Evolutionary conservation across 2,329 filamentous ascomycete species (phyloP).

Genomic region (Fusarium scirpi): DNA sequence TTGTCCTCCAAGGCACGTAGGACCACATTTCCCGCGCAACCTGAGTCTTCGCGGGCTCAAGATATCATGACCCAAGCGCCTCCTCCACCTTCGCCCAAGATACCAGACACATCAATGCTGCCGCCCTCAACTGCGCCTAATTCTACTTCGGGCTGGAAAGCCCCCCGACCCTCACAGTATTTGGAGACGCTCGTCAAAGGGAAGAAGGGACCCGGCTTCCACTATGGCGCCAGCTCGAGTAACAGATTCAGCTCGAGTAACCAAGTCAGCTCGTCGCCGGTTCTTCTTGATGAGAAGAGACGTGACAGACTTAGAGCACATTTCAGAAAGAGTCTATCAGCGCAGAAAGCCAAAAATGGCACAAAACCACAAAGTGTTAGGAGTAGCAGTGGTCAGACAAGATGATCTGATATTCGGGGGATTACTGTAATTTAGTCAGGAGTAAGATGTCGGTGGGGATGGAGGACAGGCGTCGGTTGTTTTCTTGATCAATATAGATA

Average conservation of each 20-base stretch:
- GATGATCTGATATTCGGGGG: not conserved
- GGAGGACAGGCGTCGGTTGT: slow-evolving; percentile 8
- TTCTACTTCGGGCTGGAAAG: slow-evolving; percentile 22
- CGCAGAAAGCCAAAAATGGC: slow-evolving; percentile 21
- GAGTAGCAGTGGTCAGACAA: slow-evolving; percentile 30
- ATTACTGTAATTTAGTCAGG: not conserved
- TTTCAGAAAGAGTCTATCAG: slow-evolving; percentile 41
- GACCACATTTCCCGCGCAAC: not conserved
- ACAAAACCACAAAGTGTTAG: not conserved
- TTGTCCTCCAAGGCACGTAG: not conserved
- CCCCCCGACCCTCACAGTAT: slow-evolving; percentile 42
- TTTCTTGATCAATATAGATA: slow-evolving; percentile 21
- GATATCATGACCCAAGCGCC: slow-evolving; percentile 26
- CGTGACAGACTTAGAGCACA: slow-evolving; percentile 45
- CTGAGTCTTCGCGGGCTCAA: slow-evolving; percentile 18
- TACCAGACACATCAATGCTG: slow-evolving; percentile 29
- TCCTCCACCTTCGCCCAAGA: slow-evolving; percentile 33
- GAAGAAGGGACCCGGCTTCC: not conserved
- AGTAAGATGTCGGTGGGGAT: not conserved
- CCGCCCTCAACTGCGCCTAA: slow-evolving; percentile 34
- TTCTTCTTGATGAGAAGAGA: slow-evolving; percentile 40
- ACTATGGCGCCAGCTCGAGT: not conserved
- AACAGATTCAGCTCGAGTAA: not conserved
- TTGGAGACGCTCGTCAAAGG: slow-evolving; percentile 28
- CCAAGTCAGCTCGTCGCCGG: slow-evolving; percentile 22